Evolutionary conservation across 305 asterid species (phyloP).

Genomic region (Petunia hybrid): DNA sequence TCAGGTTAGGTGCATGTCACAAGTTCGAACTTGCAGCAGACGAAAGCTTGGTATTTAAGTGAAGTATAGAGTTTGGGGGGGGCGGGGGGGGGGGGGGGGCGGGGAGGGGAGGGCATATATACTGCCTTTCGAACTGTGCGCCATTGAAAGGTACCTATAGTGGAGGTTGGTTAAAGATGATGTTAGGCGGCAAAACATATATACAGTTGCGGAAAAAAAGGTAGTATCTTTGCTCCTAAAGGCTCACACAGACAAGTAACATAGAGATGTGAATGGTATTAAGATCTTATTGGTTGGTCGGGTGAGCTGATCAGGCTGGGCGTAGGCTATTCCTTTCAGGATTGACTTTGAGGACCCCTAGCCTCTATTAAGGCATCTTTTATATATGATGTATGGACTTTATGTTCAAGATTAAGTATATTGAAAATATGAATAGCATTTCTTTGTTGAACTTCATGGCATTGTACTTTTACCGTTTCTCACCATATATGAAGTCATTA

Average conservation of each 20-base stretch:
- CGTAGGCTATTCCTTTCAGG: neutral
- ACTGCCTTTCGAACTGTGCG: neutral
- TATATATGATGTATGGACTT: neutral
- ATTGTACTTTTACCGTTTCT: neutral
- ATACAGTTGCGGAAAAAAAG: neutral
- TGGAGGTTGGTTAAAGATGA: too few relatives aligned
- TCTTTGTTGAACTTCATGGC: neutral
- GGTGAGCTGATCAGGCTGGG: neutral
- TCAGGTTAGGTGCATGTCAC: neutral
- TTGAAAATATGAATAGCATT: conserved; percentile 1
- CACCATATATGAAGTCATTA: conserved; percentile 17
- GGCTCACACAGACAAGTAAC: neutral
- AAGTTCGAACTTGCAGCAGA: neutral
- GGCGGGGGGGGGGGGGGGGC: too few relatives aligned
- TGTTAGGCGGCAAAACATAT: too few relatives aligned
- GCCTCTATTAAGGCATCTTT: conserved; percentile 2
- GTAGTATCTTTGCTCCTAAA: neutral
- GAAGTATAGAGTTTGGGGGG: too few relatives aligned
- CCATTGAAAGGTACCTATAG: too few relatives aligned
- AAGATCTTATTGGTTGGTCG: neutral
- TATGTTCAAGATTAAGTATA: neutral
- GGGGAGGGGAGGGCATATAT: neutral
- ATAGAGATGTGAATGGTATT: neutral
- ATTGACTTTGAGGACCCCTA: neutral
- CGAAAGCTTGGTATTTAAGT: neutral